These are phyloP conservation scores for Penicillium sp. DNA, from an alignment of 2,329 filamentous ascomycete genomes.

Conservation along the genomic window DNA sequence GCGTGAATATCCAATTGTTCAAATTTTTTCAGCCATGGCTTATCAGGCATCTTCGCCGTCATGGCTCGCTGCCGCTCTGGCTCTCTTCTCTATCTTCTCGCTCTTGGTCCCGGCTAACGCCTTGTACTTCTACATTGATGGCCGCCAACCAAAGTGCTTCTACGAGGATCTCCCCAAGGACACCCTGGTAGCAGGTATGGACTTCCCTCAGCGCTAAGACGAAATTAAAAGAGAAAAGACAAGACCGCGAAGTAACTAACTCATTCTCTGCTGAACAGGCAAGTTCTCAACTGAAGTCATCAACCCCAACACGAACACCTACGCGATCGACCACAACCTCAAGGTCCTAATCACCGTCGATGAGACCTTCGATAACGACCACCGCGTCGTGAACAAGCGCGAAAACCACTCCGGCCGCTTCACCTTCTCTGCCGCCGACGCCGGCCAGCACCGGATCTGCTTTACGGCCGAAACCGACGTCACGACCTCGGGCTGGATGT, in stretches of 20 bases:
- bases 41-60: conserved; percentile 37
- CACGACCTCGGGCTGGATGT: conserved; percentile 71
- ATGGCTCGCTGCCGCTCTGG: conserved; percentile 50
- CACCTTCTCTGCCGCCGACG: conserved; percentile 91
- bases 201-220: neutral
- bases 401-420: conserved; percentile 77
- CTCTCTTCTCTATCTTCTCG: conserved; percentile 67
- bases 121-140: conserved; percentile 95
- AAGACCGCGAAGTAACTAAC: neutral
- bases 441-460: conserved; percentile 95
- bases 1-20: conserved; percentile 17
- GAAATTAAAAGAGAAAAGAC: neutral
- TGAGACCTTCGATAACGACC: conserved; percentile 96
- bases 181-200: conserved; percentile 83
- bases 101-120: conserved; percentile 68
- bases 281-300: conserved; percentile 87
- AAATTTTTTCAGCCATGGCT: conserved; percentile 33
- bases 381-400: conserved; percentile 88
- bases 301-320: conserved; percentile 68
- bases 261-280: conserved; percentile 48
- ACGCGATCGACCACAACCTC: conserved; percentile 72
- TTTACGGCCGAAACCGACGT: conserved; percentile 80
- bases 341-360: conserved; percentile 91
- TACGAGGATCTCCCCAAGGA: conserved; percentile 98
- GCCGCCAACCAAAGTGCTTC: conserved; percentile 86